Conservation (phyloP, 2,329 filamentous ascomycete genomes). For the Trichoderma hamatum region DNA sequence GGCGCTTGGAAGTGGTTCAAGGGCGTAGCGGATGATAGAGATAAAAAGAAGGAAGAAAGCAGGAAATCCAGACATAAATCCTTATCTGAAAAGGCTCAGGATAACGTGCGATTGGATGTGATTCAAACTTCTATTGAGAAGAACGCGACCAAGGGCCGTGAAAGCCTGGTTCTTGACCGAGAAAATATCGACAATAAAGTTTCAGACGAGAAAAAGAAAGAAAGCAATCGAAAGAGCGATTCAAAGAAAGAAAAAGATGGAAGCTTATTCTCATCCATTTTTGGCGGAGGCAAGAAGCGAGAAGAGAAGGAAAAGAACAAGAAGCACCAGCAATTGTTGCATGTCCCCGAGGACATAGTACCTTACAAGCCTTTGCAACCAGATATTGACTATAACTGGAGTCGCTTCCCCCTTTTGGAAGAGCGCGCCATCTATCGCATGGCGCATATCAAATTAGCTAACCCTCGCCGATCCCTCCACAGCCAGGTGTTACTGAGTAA, state of each 20-base stretch:
- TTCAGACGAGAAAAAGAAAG: constrained; percentile 81
- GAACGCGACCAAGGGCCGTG: constrained; percentile 66
- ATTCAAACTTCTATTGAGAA: constrained; percentile 85
- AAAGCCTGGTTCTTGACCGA: constrained; percentile 82
- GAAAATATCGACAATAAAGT: constrained; percentile 71
- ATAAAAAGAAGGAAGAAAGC: constrained; percentile 61
- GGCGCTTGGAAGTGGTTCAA: constrained; percentile 72
- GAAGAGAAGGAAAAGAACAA: constrained; percentile 71
- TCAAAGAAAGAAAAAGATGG: constrained; percentile 91
- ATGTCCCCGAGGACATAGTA: constrained; percentile 75
- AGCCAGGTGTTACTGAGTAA: constrained; percentile 97
- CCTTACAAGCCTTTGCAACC: constrained; percentile 71
- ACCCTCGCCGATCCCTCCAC: constrained; percentile 85
- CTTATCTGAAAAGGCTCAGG: constrained; percentile 63
- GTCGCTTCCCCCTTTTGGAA: constrained; percentile 89
- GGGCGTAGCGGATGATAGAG: constrained; percentile 72
- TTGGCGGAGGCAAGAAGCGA: constrained; percentile 88
- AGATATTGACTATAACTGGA: constrained; percentile 95
- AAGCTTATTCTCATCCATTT: constrained; percentile 91
- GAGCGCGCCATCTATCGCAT: constrained; percentile 97
- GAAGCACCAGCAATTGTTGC: constrained; percentile 75
- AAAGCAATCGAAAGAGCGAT: constrained; percentile 72
- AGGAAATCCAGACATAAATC: constrained; percentile 70
- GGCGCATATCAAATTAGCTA: constrained; percentile 99
- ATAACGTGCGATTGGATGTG: constrained; percentile 82